Evolutionary conservation across 2,329 filamentous ascomycete species (phyloP), one percentile per base, ranked within the genome.

Genomic region (Tolypocladium cylindrosporum): DNA sequence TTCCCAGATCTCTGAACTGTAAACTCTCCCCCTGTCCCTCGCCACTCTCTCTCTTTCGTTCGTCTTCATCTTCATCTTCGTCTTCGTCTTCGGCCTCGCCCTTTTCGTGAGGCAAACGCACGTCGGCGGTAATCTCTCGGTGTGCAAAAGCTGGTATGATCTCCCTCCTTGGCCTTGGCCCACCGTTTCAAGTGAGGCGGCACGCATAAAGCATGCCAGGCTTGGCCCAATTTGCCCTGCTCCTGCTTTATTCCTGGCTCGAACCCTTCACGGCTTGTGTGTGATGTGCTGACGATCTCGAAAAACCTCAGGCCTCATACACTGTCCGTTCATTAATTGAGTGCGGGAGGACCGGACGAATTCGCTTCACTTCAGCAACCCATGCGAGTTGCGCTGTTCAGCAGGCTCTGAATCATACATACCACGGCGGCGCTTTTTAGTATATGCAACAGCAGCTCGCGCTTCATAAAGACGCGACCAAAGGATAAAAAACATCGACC

Each of bases 341-440:
- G 48, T 16, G 27, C 48, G 16, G 8, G 48, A 51, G 27, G n/a
- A 31, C 16, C 8, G 16, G 48, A n/a, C 31, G 9, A n/a, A 0
- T 31, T 42, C 21, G 34, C 16, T n/a, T 54, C 50, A 43, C 40
- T 21, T 24, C 19, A 27, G n/a, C 11, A 6, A 56, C 14, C 13
- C 27, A 36, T 41, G 21, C 57, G 60, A 55, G 54, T 59, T 61
- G 59, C 66, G 65, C 65, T 66, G 64, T 80, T 81, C 79, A 81
- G 79, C 79, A 76, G 78, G 78, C 72, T 80, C 78, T 81, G 79
- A 81, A 79, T 75, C 40, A 21, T n/a, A n/a, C 51, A 54, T 10
- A n/a, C 16, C 4, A n/a, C 48, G 48, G n/a, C 48, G 10, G n/a
- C 48, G 10, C 16, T 36, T 51, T 36, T 16, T 2, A 1, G 4